phyloP scores from a whole-genome alignment of 345 rosid genomes.

The Salix arbutifolia region DNA sequence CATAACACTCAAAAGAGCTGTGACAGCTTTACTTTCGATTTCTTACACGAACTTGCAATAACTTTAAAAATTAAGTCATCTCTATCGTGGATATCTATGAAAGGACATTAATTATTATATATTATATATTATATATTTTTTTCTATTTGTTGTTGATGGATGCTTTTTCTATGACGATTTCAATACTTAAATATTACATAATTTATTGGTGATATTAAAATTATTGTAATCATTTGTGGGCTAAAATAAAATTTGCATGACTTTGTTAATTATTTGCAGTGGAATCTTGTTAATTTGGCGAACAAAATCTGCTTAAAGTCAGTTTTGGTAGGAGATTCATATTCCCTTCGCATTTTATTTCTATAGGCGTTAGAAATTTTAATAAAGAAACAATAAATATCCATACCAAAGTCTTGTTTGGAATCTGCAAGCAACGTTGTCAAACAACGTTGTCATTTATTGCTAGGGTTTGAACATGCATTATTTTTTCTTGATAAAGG shows the following conservation, averaged over 20 bases:
- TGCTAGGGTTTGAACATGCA: not conserved
- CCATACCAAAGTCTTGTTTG: not conserved
- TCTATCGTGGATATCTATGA: not conserved
- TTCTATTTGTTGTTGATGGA: not conserved
- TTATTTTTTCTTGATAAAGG: not conserved
- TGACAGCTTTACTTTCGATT: not conserved
- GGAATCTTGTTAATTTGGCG: not conserved
- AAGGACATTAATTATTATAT: not conserved
- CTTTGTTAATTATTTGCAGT: not conserved
- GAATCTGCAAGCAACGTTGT: not conserved
- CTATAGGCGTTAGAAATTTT: not conserved
- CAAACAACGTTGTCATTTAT: not conserved
- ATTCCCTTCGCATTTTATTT: not conserved
- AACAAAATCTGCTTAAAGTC: too few species aligned
- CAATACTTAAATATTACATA: conserved; percentile 11
- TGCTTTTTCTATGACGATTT: conserved; percentile 12
- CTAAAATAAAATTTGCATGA: not conserved
- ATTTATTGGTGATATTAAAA: not conserved
- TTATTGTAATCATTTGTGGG: not conserved
- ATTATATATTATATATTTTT: not conserved
- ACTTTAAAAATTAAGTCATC: too few species aligned
- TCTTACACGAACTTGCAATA: not conserved
- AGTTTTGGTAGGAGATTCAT: not conserved
- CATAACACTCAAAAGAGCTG: conserved; percentile 4
- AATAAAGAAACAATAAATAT: not conserved